Conservation (phyloP, 257 asterid species). For the Solanum peruvianum region DNA sequence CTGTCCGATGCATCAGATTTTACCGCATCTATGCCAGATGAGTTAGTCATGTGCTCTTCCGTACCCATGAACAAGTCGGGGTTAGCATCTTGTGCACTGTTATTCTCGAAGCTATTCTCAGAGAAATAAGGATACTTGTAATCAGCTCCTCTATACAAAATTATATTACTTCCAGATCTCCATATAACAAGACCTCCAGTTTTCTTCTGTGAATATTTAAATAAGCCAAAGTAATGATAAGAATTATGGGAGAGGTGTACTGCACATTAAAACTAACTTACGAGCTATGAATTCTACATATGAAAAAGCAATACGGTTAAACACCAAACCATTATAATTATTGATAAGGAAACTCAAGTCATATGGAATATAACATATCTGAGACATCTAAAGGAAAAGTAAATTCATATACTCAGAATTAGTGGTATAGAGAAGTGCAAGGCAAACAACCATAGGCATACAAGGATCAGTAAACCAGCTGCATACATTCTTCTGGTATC, state of each 20-base stretch:
- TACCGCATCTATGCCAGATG: constrained; percentile 15
- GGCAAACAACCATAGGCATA: background rate
- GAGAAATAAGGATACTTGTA: constrained; percentile 87
- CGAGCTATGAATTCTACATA: background rate
- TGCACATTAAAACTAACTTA: background rate
- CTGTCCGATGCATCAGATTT: constrained; percentile 15
- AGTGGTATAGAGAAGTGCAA: background rate
- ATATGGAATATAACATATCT: background rate
- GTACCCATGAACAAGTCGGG: constrained; percentile 16
- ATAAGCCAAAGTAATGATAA: background rate
- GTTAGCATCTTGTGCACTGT: constrained; percentile 27
- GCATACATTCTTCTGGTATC: background rate
- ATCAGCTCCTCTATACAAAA: constrained; percentile 76
- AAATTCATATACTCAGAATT: background rate
- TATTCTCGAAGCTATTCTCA: constrained; percentile 12
- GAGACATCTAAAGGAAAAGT: background rate
- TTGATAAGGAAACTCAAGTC: background rate
- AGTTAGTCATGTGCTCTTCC: constrained; percentile 8
- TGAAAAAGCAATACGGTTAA: background rate
- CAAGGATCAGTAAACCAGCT: background rate
- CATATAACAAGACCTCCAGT: constrained; percentile 95
- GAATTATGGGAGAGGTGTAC: background rate
- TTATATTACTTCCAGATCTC: constrained; percentile 90
- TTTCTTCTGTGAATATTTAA: constrained; percentile 54
- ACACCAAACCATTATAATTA: background rate